Evolutionary conservation across 148 eudicot species (phyloP), one percentile per base, ranked within the genome.

Genomic region (Amaranthus palmeri): DNA sequence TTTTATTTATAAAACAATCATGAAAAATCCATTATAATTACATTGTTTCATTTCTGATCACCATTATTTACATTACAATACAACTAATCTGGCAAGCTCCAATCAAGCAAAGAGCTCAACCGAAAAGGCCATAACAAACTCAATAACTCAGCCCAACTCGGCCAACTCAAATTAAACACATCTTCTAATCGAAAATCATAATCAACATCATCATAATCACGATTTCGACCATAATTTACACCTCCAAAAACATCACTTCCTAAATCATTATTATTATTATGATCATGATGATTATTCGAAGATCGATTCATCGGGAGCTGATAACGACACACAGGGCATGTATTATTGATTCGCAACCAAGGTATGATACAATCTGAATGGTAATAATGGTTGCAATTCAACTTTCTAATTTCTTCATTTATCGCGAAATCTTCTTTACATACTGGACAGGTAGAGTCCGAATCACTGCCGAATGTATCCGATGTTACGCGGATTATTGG

Each of bases 291-390:
- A 61, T 55, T 25, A 17, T 2, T 36, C 6, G 58, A 41, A 6
- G 54, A 7, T 12, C 17, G 72, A 59, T 56, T 69, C 44, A 10
- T 66, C 46, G 64, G 82, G 43, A 90, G 76, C 80, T 85, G 83
- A 57, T 45, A 84, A 0, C 96, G 86, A 72, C 96, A 90, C 42
- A 90, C 88, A 1, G 96, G 96, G 56, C 96, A 90, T 6, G 92
- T 85, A 67, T 88, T 84, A 42, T 86, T 85, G 0, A 80, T 69
- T n/a, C 65, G 73, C 70, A 90, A 76, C 96, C 96, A 90, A 4
- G 96, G 89, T n/a, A 80, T 45, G 6, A 90, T 86, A 44, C 96
- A 90, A 54, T 76, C 85, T 0, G 82, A 58, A 76, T 90, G 96
- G 56, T 90, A 90, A 65, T 82, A 79, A 71, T 90, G 92, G 50